Base-by-base conservation (phyloP, 1,284 basidiomycete genomes). In the Microbotryum saponariae region DNA sequence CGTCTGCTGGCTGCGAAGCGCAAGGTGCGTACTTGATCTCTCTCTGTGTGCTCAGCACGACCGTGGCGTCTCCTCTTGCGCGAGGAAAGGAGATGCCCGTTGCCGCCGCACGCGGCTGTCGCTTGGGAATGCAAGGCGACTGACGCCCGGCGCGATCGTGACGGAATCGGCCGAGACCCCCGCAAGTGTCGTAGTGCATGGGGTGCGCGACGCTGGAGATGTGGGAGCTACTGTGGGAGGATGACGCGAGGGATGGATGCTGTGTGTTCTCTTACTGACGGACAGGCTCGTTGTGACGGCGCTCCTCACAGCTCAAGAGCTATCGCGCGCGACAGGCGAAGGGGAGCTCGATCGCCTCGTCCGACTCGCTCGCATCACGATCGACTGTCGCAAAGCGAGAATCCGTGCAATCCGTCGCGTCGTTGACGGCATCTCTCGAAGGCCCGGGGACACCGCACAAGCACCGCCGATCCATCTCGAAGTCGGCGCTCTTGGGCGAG, bases 1-100 rank as follows among this genome's bases (percentile, higher is more conserved):
- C 51, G 67, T 29, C 64, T 68, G 50, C 56, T 64, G 58, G 64
- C 64, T 23, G 67, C 67, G 4, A 66, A 65, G 51, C 66, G 66
- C 54, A 68, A 68, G 64, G 67, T 68, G 23, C 45, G 67, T 12
- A 16, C 42, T 42, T 55, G 3, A 45, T 21, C 25, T n/a, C 25
- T n/a, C 27, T 6, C 21, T 45, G 25, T 45, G 31, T 31, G 25
- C 5, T 3, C 7, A 9, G 21, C 21, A 47, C n/a, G 16, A 18
- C 18, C 18, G 9, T 5, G 37, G n/a, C 3, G 23, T 47, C 29
- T 21, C 29, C 45, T 49, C 46, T 42, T 12, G 37, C 37, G 37
- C 37, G 37, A 42, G 14, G 37, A 42, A 42, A 42, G 37, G 37
- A 42, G 37, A 42, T 42, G 37, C 37, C 31, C 16, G 14, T 42